phyloP scores from a whole-genome alignment of 2,329 filamentous ascomycete genomes.

The Coniochaeta sp. region DNA sequence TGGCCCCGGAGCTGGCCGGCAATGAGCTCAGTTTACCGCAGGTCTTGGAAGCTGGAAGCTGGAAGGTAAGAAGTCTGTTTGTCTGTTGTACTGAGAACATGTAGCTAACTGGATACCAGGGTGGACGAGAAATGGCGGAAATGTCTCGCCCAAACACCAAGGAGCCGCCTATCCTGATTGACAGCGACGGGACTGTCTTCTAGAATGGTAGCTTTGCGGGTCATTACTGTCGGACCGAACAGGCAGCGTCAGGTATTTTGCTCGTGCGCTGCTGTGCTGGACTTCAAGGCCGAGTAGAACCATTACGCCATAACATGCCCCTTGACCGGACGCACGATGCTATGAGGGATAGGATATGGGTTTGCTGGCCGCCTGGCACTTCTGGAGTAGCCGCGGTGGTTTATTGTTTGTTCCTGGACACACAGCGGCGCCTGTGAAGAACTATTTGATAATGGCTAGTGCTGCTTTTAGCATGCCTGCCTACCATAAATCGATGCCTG shows the following conservation, averaged over 20 bases:
- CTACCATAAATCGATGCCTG: not conserved
- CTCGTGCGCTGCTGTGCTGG: not conserved
- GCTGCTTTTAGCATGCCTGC: not conserved
- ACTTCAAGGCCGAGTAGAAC: not conserved
- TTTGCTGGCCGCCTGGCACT: not conserved
- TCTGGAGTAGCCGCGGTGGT: not conserved
- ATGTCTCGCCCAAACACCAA: conserved; percentile 93
- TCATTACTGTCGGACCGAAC: too few relatives aligned
- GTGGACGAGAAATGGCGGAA: conserved; percentile 91
- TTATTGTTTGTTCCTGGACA: not conserved
- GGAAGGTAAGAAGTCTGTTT: conserved; percentile 66
- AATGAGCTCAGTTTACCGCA: conserved; percentile 73
- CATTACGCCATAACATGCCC: not conserved
- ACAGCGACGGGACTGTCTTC: conserved; percentile 95
- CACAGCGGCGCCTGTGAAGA: not conserved
- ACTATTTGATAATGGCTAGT: not conserved
- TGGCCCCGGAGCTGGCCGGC: conserved; percentile 58
- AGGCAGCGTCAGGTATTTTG: too few relatives aligned
- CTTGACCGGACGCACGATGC: not conserved
- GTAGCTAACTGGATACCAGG: conserved; percentile 36
- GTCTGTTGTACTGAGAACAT: conserved; percentile 6
- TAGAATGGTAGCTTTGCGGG: conserved; percentile 2
- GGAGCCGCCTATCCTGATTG: conserved; percentile 90
- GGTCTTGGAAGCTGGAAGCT: conserved; percentile 90
- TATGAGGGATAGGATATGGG: not conserved